These are phyloP conservation scores for Murraya koenigii DNA, from an alignment of 345 rosid species.

Conservation along the genomic window DNA sequence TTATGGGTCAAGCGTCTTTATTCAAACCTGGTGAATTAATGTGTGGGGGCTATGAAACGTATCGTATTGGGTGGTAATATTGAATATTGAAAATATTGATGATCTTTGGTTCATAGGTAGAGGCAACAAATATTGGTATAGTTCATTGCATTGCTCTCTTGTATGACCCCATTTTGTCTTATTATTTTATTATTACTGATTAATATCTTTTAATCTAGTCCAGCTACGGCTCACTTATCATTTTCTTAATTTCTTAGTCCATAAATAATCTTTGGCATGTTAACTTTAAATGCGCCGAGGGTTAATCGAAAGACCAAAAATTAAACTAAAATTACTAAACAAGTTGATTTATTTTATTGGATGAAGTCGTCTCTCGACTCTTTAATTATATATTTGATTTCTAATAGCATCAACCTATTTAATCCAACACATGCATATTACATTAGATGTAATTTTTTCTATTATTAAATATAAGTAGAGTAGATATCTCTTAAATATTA, in stretches of 20 bases:
- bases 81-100: too few relatives aligned
- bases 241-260: background rate
- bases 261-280: background rate
- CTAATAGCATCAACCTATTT: too few relatives aligned
- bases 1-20: constrained; percentile 3
- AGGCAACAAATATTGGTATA: background rate
- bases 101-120: background rate
- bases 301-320: too few relatives aligned
- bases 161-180: background rate
- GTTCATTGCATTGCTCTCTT: background rate
- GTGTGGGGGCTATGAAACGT: constrained; percentile 10
- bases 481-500: too few relatives aligned
- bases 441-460: too few relatives aligned
- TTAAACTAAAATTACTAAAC: background rate
- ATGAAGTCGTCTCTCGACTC: too few relatives aligned
- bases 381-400: too few relatives aligned
- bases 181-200: background rate
- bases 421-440: too few relatives aligned
- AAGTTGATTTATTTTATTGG: too few relatives aligned
- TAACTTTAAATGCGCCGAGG: background rate
- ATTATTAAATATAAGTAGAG: too few relatives aligned
- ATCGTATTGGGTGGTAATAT: background rate
- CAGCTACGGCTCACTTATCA: background rate
- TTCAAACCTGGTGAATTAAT: background rate
- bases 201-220: background rate